Base-by-base conservation (phyloP, 163 green algal genomes). In the Scenedesmus sp. region DNA sequence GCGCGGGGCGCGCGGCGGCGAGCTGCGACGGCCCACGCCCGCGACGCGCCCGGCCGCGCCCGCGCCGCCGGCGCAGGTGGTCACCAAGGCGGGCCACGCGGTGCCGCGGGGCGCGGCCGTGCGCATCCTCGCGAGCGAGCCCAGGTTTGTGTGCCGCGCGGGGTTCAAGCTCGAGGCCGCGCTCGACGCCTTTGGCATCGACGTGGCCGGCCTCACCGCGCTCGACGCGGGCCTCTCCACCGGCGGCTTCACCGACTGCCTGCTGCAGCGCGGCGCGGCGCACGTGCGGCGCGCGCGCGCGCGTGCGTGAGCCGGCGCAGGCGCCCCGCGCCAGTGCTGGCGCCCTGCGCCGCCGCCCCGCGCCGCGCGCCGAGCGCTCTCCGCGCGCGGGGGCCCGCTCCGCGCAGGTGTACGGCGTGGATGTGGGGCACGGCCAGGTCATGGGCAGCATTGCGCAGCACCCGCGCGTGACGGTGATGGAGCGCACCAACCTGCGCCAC, bases 201-300 rank as follows among this genome's bases (percentile, higher is more conserved):
- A 97, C 73, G 91, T 94, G 15, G 81, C 36, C 3, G 95, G 93
- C 5, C 70, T 89, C 24, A 82, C 84, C 6, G 90, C 77, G 1
- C 84, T 99, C 11, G 96, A 99, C 77, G 88, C 94, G 20, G 96
- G 96, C 0, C 85, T 98, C 42, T 98, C 94, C 14, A 99, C 96
- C 0, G 96, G 96, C 14, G 96, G 96, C 50, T 99, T 99, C 85
- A 94, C 96, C 42, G 96, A 99, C 85, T 99, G 95, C 87, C 84
- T 98, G 73, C 88, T 99, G 82, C 95, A 99, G 88, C 69, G 83
- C 6, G 96, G 96, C 5, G 93, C 92, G 0, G 60, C 57, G 0
- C 70, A 83, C 53, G 88, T 92, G 60, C 50, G 2, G n/a, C n/a
- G n/a, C n/a, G n/a, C n/a, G n/a, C n/a, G n/a, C n/a, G n/a, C n/a